phyloP scores from a whole-genome alignment of 805 yeast species.

The Zygoascus tannicola region DNA sequence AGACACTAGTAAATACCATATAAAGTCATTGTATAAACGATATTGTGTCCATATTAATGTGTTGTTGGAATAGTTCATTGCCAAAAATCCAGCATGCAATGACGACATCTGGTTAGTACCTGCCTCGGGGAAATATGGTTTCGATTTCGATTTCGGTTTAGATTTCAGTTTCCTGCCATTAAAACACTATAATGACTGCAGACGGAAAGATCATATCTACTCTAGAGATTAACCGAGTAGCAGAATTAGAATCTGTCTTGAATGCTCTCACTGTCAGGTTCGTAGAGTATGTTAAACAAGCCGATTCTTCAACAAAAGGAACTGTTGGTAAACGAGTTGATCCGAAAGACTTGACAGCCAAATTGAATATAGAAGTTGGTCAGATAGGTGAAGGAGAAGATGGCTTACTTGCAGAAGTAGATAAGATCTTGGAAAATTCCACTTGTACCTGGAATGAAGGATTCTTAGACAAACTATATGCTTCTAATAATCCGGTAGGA shows the following conservation, averaged over 20 bases:
- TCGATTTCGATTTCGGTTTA: no score
- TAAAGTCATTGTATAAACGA: no score
- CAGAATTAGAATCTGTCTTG: constrained; percentile 49
- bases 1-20: no score
- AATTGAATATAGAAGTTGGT: constrained; percentile 31
- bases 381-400: constrained; percentile 33
- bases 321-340: constrained; percentile 38
- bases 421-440: constrained; percentile 51
- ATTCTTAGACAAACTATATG: constrained; percentile 73
- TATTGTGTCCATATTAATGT: no score
- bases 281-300: constrained; percentile 42
- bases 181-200: constrained; percentile 9
- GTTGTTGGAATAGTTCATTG: no score
- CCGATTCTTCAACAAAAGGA: constrained; percentile 34
- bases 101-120: no score
- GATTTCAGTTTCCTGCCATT: no score
- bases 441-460: constrained; percentile 86
- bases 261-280: constrained; percentile 43
- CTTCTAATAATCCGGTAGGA: constrained; percentile 80
- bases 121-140: no score
- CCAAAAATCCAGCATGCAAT: no score
- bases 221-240: constrained; percentile 43
- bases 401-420: constrained; percentile 42
- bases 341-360: constrained; percentile 39
- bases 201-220: constrained; percentile 3